Evolutionary conservation across 208 protist genomes (phyloP).

Genomic region (Sergeia podlipaevii): DNA sequence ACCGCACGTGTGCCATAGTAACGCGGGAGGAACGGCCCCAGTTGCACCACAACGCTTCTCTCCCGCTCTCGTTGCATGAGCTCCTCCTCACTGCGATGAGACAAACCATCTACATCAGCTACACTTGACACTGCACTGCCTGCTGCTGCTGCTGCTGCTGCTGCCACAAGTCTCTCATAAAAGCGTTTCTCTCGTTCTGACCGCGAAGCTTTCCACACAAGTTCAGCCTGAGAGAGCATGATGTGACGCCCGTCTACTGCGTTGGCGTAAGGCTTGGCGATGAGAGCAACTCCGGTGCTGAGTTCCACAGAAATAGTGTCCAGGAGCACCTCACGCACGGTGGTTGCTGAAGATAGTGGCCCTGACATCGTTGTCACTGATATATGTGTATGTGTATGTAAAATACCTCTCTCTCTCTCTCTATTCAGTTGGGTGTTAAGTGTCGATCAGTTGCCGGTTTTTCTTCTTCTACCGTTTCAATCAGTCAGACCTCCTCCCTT

Average conservation of each 20-base stretch:
- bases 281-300: neutral
- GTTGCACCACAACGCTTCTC: conserved; percentile 5
- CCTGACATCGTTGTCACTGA: no score
- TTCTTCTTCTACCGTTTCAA: no score
- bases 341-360: no score
- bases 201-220: conserved; percentile 38
- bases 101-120: neutral
- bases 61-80: neutral
- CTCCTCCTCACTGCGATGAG: neutral
- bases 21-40: conserved; percentile 31
- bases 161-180: conserved; percentile 28
- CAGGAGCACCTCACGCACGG: no score
- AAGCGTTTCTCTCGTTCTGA: conserved; percentile 31
- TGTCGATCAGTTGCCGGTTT: no score
- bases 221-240: conserved; percentile 18
- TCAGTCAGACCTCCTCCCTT: no score
- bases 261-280: conserved; percentile 15
- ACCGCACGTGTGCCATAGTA: conserved; percentile 29
- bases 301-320: conserved; percentile 15
- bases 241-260: conserved; percentile 33
- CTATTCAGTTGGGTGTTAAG: no score
- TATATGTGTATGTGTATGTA: no score
- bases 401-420: no score
- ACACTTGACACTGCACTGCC: neutral
- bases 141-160: neutral